These are phyloP conservation scores for Saturnispora sekii DNA, from an alignment of 805 yeast species.

Conservation along the genomic window DNA sequence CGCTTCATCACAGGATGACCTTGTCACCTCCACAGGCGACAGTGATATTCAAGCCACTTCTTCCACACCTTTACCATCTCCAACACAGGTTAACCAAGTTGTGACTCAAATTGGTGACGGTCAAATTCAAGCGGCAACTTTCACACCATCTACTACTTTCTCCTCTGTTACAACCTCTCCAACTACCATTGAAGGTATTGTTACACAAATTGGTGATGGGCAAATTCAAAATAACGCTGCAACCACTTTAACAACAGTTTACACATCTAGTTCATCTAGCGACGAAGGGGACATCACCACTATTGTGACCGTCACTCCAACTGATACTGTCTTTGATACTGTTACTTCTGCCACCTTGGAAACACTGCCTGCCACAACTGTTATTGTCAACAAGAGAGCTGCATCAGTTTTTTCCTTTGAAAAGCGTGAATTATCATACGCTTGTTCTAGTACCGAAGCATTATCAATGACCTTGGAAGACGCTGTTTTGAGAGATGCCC, in stretches of 20 bases:
- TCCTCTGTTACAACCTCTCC: conserved; percentile 18
- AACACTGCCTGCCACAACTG: conserved; percentile 16
- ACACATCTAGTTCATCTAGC: conserved; percentile 16
- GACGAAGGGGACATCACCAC: conserved; percentile 17
- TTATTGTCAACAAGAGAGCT: conserved; percentile 21
- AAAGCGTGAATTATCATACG: conserved; percentile 19
- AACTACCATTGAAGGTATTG: conserved; percentile 14
- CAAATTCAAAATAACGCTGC: conserved; percentile 2
- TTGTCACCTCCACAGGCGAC: conserved; percentile 36
- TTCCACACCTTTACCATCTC: conserved; percentile 17
- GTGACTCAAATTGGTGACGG: conserved; percentile 43
- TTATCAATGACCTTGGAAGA: conserved; percentile 45
- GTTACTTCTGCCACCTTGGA: conserved; percentile 18
- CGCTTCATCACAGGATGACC: conserved; percentile 12
- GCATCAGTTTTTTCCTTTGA: conserved; percentile 9
- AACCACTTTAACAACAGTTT: conserved; percentile 13
- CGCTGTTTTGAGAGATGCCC: conserved; percentile 44
- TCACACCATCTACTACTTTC: background rate
- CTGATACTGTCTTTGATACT: conserved; percentile 24
- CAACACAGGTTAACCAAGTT: conserved; percentile 7
- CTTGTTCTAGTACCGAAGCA: conserved; percentile 41
- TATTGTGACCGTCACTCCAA: conserved; percentile 21
- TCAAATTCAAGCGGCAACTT: conserved; percentile 25
- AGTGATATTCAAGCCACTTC: conserved; percentile 37
- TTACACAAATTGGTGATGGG: conserved; percentile 37